Evolutionary conservation across 192 early-diverging fungal genomes (phyloP), one percentile per base, ranked within the genome.

Genomic region (Coemansia sp.): DNA sequence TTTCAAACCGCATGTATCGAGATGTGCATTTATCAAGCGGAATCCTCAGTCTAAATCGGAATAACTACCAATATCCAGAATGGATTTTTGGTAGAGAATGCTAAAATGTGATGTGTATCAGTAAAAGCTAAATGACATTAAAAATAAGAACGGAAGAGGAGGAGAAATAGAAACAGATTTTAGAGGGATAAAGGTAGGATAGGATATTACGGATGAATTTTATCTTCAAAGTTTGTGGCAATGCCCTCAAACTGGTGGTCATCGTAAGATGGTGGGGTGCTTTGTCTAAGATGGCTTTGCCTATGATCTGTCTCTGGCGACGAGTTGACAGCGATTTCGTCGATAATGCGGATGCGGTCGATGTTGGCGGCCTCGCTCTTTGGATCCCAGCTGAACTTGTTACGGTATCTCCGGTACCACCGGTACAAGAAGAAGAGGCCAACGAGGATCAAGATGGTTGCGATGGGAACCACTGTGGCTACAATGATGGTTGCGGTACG

Each of bases 341-440:
- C 76, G 20, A 79, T 72, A 23, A 79, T 79, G 4, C 71, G 58
- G 3, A 66, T 69, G 40, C 71, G 67, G 26, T 79, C 67, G n/a
- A 79, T 58, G 30, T 74, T 67, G 30, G 61, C 66, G 4, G 28
- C 34, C 55, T 80, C 77, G 57, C 49, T 74, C 66, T 80, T 74
- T 6, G 77, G 77, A 33, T 80, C 77, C 77, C 77, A 80, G 33
- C 34, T 68, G 45, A 42, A 64, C 1, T 58, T 33, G 39, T 71
- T 74, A 39, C 46, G 65, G 53, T 72, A 67, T 42, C 63, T 64
- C 26, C 53, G 56, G 68, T 69, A 74, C 77, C 77, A 80, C 51
- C 62, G 63, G 72, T 74, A 67, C 29, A 43, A 31, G 63, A 74
- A 80, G 77, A 71, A 80, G 62, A 80, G 33, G 8, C 53, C 65